These are phyloP conservation scores for Bruguiera parviflora DNA, from an alignment of 345 rosid genomes.

Conservation along the genomic window DNA sequence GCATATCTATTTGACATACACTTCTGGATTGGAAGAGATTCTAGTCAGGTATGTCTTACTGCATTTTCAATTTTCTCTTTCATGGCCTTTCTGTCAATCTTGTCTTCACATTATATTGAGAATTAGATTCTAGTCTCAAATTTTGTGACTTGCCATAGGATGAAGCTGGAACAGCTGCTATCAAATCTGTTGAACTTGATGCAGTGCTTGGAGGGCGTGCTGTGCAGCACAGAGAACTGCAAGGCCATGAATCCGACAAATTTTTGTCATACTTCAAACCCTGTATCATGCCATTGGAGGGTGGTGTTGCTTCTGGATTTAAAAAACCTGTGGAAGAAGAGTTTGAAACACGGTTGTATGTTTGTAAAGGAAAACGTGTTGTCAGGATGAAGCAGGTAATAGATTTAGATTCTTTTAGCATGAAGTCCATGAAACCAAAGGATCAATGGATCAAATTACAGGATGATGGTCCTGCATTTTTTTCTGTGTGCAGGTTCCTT, in stretches of 20 bases:
- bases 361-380: conserved; percentile 83
- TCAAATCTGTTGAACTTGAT: conserved; percentile 95
- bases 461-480: conserved; percentile 23
- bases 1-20: conserved; percentile 80
- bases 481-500: conserved; percentile 63
- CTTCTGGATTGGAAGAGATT: conserved; percentile 97
- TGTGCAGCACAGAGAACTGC: conserved; percentile 93
- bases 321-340: conserved; percentile 72
- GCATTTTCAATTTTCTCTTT: conserved; percentile 7
- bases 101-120: conserved; percentile 9
- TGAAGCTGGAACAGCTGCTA: conserved; percentile 98
- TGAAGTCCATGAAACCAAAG: not conserved
- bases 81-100: not conserved
- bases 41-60: conserved; percentile 69
- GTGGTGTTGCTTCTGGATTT: conserved; percentile 96
- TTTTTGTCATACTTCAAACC: conserved; percentile 97
- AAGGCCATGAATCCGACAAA: conserved; percentile 94
- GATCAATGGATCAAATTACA: conserved; percentile 9
- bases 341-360: conserved; percentile 84
- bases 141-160: conserved; percentile 46
- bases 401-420: not conserved
- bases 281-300: conserved; percentile 90
- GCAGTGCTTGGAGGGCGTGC: conserved; percentile 97
- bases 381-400: conserved; percentile 95
- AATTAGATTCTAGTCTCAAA: conserved; percentile 13